Evolutionary conservation across 352 stramenopile genomes (phyloP).

Genomic region (Globisporangium nunn): DNA sequence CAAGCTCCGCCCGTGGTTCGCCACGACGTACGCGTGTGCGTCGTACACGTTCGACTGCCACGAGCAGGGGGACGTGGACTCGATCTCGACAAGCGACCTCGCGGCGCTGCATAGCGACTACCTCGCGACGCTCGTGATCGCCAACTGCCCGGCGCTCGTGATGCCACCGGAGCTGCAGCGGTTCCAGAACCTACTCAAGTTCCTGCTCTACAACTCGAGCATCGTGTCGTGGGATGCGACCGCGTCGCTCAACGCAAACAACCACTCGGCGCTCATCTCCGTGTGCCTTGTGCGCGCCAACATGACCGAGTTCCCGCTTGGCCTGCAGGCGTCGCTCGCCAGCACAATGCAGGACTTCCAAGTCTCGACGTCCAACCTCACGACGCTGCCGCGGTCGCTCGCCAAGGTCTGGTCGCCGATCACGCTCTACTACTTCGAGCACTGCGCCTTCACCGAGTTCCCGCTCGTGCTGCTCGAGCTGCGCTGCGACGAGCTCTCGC

Average conservation of each 20-base stretch:
- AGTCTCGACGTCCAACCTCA: slow-evolving; percentile 11
- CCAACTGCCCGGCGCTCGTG: slow-evolving; percentile 22
- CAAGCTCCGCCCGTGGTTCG: slow-evolving; percentile 24
- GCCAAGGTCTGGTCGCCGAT: slow-evolving; percentile 5
- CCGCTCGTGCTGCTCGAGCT: slow-evolving; percentile 10
- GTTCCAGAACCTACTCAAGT: slow-evolving; percentile 24
- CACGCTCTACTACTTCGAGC: slow-evolving; percentile 14
- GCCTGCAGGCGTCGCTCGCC: slow-evolving; percentile 6
- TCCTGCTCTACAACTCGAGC: slow-evolving; percentile 32
- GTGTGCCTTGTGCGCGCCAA: slow-evolving; percentile 13
- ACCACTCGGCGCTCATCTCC: slow-evolving; percentile 13
- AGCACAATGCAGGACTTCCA: slow-evolving; percentile 11
- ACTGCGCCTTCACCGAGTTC: slow-evolving; percentile 13
- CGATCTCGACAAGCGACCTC: slow-evolving; percentile 15
- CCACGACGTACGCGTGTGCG: slow-evolving; percentile 22
- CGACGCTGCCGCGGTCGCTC: slow-evolving; percentile 6
- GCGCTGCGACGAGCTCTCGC: slow-evolving; percentile 12
- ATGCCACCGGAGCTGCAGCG: slow-evolving; percentile 19
- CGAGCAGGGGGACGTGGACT: slow-evolving; percentile 18
- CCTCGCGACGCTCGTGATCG: slow-evolving; percentile 23
- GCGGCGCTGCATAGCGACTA: slow-evolving; percentile 13
- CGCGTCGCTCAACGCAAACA: slow-evolving; percentile 18
- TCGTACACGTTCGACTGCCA: slow-evolving; percentile 30
- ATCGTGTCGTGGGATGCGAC: slow-evolving; percentile 17
- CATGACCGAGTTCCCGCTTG: slow-evolving; percentile 14